Percentiles rank a stretch among this genome's conserved stretches.
Evolutionary conservation across 805 yeast genomes (phyloP).

Genomic region (Danielia reshetovae): DNA sequence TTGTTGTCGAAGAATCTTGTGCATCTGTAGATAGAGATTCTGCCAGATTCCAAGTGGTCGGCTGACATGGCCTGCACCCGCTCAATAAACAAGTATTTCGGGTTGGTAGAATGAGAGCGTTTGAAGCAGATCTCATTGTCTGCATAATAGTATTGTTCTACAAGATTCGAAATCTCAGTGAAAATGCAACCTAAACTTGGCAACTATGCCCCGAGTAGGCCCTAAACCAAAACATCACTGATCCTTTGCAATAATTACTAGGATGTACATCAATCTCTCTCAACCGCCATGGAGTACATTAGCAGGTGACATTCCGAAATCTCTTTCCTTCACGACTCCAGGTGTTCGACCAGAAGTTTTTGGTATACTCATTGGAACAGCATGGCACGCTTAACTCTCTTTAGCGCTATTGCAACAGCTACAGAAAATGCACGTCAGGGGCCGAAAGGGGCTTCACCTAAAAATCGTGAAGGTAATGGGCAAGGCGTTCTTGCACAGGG

Average conservation of each 20-base stretch:
- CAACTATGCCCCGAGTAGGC: too few species aligned
- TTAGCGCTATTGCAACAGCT: slow-evolving; percentile 54
- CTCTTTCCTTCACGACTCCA: slow-evolving; percentile 78
- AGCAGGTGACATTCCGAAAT: slow-evolving; percentile 69
- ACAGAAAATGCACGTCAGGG: slow-evolving; percentile 10
- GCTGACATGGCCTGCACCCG: too few species aligned
- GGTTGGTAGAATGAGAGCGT: too few species aligned
- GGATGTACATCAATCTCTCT: too few species aligned
- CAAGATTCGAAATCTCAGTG: background rate
- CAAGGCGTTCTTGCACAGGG: slow-evolving; percentile 93
- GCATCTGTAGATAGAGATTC: background rate
- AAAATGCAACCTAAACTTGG: slow-evolving; percentile 24
- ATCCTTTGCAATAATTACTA: too few species aligned
- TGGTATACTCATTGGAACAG: slow-evolving; percentile 83
- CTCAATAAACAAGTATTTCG: too few species aligned
- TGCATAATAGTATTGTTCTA: background rate
- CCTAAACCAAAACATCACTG: too few species aligned
- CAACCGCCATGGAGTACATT: slow-evolving; percentile 53
- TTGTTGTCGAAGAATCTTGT: background rate
- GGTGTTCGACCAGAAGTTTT: slow-evolving; percentile 69
- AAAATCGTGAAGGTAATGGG: slow-evolving; percentile 83
- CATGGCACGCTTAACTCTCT: slow-evolving; percentile 84
- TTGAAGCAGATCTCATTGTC: background rate
- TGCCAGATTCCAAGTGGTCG: background rate
- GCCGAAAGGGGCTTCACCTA: slow-evolving; percentile 35